phyloP scores from a whole-genome alignment of 78 protist genomes.

The Diacronema lutheri region DNA sequence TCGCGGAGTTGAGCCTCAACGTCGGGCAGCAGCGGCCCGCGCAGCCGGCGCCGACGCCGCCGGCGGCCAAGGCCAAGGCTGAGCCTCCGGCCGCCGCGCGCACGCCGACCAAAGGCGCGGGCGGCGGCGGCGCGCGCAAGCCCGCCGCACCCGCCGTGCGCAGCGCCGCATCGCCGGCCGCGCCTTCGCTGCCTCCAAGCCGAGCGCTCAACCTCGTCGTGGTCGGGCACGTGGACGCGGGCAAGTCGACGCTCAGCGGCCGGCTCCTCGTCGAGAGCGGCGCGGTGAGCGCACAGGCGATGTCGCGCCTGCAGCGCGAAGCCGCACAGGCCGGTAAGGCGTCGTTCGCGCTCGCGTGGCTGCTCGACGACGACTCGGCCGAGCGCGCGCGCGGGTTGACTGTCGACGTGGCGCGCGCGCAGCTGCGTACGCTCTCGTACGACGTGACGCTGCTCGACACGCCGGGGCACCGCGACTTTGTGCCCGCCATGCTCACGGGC shows the following conservation, averaged over 20 bases:
- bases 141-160: too few species aligned
- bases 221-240: constrained; percentile 51
- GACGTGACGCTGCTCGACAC: constrained; percentile 41
- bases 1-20: too few species aligned
- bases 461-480: constrained; percentile 54
- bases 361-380: constrained; percentile 30
- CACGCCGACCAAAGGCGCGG: too few species aligned
- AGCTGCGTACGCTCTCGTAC: neutral
- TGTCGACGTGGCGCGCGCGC: constrained; percentile 13
- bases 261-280: constrained; percentile 23
- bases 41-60: too few species aligned
- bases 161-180: too few species aligned
- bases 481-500: constrained; percentile 42
- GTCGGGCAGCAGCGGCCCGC: too few species aligned
- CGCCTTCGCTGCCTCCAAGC: too few species aligned
- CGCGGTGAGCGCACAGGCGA: neutral
- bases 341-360: constrained; percentile 42
- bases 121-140: too few species aligned
- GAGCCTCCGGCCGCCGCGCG: too few species aligned
- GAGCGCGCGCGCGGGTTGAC: constrained; percentile 50
- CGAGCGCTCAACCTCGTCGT: constrained; percentile 10
- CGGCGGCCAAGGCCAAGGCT: too few species aligned
- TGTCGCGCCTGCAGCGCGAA: constrained; percentile 6
- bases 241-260: constrained; percentile 42
- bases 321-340: constrained; percentile 13